These are phyloP conservation scores for Cynara cardunculus DNA, from an alignment of 129 eudicot species.

Conservation along the genomic window DNA sequence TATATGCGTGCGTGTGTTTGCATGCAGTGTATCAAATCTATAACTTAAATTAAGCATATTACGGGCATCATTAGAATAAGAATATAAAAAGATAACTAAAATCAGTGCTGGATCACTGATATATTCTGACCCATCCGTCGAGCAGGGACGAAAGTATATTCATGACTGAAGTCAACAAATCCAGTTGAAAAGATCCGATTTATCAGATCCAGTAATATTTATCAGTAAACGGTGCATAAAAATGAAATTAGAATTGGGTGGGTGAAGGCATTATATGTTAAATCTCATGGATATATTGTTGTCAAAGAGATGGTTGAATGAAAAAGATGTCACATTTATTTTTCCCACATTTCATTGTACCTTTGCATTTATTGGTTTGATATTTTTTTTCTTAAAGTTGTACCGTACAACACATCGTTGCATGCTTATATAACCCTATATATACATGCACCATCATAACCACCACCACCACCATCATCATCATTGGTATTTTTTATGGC, in stretches of 20 bases:
- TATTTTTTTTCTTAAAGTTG: not conserved
- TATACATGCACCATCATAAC: slow-evolving; percentile 16
- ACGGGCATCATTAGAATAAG: no score
- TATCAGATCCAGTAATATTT: no score
- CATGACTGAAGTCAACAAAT: not conserved
- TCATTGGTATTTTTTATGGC: slow-evolving; percentile 19
- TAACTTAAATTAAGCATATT: no score
- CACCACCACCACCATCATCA: slow-evolving; percentile 1
- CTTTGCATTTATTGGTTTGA: not conserved
- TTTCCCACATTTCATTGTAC: not conserved
- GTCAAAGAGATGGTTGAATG: not conserved
- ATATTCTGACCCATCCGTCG: no score
- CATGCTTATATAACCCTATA: slow-evolving; percentile 14
- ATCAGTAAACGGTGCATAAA: no score
- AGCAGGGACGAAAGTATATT: no score
- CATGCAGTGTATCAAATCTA: no score
- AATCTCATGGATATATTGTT: no score
- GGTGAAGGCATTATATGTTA: not conserved
- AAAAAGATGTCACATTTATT: not conserved
- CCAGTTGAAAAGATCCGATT: not conserved
- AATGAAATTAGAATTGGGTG: no score
- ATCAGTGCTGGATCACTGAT: not conserved
- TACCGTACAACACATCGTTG: slow-evolving; percentile 23
- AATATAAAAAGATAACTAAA: no score
- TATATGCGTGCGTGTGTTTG: no score